phyloP scores from a whole-genome alignment of 768 basidiomycete genomes.

The Imleria badia region DNA sequence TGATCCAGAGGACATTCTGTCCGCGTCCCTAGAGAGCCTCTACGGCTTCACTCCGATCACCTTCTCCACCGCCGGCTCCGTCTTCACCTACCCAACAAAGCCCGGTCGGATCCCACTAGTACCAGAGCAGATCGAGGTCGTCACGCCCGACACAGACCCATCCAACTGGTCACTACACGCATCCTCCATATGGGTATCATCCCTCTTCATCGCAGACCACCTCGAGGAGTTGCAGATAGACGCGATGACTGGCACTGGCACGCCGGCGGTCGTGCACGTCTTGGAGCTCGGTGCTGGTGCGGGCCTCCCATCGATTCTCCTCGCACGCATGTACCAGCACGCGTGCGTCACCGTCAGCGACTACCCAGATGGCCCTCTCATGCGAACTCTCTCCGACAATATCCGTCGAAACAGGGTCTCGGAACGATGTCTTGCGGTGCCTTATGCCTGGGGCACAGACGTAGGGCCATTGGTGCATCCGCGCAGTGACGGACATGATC shows the following conservation, averaged over 20 bases:
- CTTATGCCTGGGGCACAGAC: conserved; percentile 69
- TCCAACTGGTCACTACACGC: conserved; percentile 78
- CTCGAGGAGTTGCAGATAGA: conserved; percentile 46
- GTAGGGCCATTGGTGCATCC: conserved; percentile 20
- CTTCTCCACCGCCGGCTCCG: conserved; percentile 52
- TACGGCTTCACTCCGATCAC: conserved; percentile 65
- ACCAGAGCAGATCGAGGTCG: conserved; percentile 39
- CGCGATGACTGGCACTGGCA: conserved; percentile 14
- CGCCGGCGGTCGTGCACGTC: conserved; percentile 33
- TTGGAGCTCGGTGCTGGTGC: conserved; percentile 76
- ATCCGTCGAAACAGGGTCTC: conserved; percentile 49
- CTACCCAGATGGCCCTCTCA: conserved; percentile 67
- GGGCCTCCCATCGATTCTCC: conserved; percentile 68
- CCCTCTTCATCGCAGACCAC: conserved; percentile 67
- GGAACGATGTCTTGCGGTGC: conserved; percentile 48
- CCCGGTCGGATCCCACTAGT: conserved; percentile 12
- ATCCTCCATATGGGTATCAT: conserved; percentile 72
- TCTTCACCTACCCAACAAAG: conserved; percentile 45
- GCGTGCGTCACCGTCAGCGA: conserved; percentile 57
- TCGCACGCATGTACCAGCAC: conserved; percentile 49
- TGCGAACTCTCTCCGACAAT: conserved; percentile 58
- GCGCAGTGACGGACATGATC: neutral
- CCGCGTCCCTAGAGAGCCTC: conserved; percentile 57
- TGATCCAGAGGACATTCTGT: conserved; percentile 67
- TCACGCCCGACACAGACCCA: conserved; percentile 63